These are phyloP conservation scores for Hamamelis virginiana DNA, from an alignment of 164 flowering plant species.

Conservation along the genomic window DNA sequence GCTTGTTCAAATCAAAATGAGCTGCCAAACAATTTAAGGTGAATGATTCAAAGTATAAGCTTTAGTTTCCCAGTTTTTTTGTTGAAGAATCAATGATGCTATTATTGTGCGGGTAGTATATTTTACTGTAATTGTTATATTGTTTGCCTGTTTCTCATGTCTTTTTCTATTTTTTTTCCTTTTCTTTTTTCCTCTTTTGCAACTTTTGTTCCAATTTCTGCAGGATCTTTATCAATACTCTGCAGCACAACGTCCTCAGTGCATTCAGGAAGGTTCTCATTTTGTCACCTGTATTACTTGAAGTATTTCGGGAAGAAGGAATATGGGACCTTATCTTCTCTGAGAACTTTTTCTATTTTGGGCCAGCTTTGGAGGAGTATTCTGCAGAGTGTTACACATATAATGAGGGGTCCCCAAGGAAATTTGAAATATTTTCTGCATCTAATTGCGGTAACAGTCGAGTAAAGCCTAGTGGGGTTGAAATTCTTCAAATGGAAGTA, in stretches of 20 bases:
- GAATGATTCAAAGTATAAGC: background rate
- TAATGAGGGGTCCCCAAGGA: slow-evolving; percentile 15
- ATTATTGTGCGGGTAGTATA: background rate
- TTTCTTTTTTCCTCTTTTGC: background rate
- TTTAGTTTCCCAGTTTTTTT: background rate
- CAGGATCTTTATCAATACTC: slow-evolving; percentile 66
- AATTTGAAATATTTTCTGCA: slow-evolving; percentile 15
- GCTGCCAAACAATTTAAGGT: slow-evolving; percentile 77
- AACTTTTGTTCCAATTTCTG: slow-evolving; percentile 18
- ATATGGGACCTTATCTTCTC: slow-evolving; percentile 92
- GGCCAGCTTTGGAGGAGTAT: slow-evolving; percentile 43
- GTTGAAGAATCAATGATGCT: background rate
- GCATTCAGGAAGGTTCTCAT: slow-evolving; percentile 71
- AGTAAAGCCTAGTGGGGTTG: slow-evolving; percentile 35
- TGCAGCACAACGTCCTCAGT: slow-evolving; percentile 63
- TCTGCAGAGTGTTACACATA: slow-evolving; percentile 27
- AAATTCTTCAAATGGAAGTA: slow-evolving; percentile 68
- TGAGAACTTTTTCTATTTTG: slow-evolving; percentile 82
- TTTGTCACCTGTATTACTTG: slow-evolving; percentile 56
- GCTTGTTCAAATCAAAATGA: slow-evolving; percentile 73
- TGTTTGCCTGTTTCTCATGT: background rate
- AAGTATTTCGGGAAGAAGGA: slow-evolving; percentile 77
- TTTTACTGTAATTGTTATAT: background rate
- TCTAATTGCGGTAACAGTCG: slow-evolving; percentile 22
- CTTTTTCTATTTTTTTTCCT: background rate